Base-by-base conservation (phyloP, 768 basidiomycete genomes). In the Trametes cingulata region DNA sequence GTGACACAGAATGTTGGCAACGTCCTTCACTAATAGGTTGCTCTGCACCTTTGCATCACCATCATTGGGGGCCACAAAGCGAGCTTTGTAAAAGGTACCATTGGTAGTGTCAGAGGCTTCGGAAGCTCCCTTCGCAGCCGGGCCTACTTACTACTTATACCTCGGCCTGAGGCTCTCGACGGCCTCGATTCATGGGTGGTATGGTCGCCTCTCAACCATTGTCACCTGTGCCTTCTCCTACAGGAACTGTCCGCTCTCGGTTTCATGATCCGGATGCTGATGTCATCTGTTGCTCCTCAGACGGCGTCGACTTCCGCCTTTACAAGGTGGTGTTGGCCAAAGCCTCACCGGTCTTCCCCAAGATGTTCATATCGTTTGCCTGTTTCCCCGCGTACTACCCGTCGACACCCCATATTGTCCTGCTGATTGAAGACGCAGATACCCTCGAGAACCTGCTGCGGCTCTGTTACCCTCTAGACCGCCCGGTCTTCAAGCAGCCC, bases 281-380 rank as follows among this genome's bases (percentile, higher is more conserved):
- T 61, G 65, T 80, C 55, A 71, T 78, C 45, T 68, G 83, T 36
- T 74, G 74, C 37, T 75, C 79, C 8, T 65, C 71, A 1, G 80
- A 83, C 55, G 74, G 73, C 9, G 72, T 75, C 2, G 63, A 72
- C 9, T 83, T 83, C 64, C 77, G 74, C 35, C 71, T 83, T 36
- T 75, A 78, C 65, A 77, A 74, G 45, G 59, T 77, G 43, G 74
- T 78, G 36, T 63, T 84, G 37, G 72, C 73, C 36, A 76, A 70
- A 58, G 76, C 77, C 4, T 82, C 78, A 13, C 65, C 76, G 1
- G 69, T 82, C 17, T 75, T 82, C 61, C 65, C 66, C 36, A 68
- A 70, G 36, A 72, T 73, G 68, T 57, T 75, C 36, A 55, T 67
- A 10, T 33, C 29, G 6, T 33, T 33, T 33, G 29, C 4, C 29